A percentile compares a stretch with the other conserved stretches of the same genome.
phyloP scores from a whole-genome alignment of 768 basidiomycete genomes.

The Cystobasidium ongulense region DNA sequence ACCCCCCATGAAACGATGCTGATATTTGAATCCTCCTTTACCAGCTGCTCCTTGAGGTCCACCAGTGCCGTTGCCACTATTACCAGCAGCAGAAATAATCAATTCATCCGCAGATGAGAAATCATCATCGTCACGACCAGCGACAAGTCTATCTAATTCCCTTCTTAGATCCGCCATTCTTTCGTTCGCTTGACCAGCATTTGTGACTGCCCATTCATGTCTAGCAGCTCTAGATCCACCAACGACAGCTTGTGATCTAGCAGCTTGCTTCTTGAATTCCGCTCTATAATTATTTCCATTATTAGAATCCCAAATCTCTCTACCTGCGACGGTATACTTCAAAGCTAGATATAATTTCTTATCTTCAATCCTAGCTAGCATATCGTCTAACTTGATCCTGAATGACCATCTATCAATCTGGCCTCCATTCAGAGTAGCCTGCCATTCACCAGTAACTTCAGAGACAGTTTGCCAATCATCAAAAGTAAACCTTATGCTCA shows the following conservation, averaged over 20 bases:
- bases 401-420: constrained; percentile 68
- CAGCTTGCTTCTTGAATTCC: constrained; percentile 52
- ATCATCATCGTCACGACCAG: constrained; percentile 43
- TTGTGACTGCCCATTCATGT: constrained; percentile 46
- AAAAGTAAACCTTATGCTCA: constrained; percentile 82
- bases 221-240: constrained; percentile 5
- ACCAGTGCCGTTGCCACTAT: background rate
- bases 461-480: constrained; percentile 94
- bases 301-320: constrained; percentile 92
- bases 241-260: background rate
- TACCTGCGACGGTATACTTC: constrained; percentile 55
- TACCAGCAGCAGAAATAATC: constrained; percentile 35
- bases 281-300: constrained; percentile 66
- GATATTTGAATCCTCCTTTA: background rate
- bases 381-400: constrained; percentile 64
- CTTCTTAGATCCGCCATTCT: constrained; percentile 58
- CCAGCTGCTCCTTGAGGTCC: background rate
- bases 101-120: constrained; percentile 31
- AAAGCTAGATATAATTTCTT: constrained; percentile 74
- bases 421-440: constrained; percentile 47
- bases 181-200: constrained; percentile 46
- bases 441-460: constrained; percentile 73
- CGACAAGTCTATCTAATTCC: constrained; percentile 60
- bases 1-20: constrained; percentile 23
- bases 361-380: constrained; percentile 66